Conservation (phyloP, 2,329 filamentous ascomycete species). For the Ophiostoma tasmaniense region DNA sequence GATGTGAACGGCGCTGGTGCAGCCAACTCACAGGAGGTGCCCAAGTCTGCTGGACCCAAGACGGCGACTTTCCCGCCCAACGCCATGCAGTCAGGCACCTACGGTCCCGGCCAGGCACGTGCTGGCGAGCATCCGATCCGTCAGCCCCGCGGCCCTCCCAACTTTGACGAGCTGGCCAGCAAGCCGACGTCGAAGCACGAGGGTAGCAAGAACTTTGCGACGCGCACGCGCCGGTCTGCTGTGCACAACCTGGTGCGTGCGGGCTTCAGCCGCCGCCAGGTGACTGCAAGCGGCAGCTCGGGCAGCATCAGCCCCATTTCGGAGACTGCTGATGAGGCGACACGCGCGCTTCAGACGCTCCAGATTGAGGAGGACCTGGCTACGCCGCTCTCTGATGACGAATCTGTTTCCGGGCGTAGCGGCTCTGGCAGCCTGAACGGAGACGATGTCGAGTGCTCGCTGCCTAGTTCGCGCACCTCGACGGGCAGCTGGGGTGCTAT, state of each 20-base stretch:
- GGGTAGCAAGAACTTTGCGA: constrained; percentile 94
- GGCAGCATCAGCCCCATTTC: constrained; percentile 86
- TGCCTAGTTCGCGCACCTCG: constrained; percentile 67
- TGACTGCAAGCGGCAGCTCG: constrained; percentile 67
- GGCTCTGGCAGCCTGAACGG: constrained; percentile 74
- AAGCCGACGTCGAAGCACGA: constrained; percentile 90
- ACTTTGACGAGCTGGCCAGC: constrained; percentile 78
- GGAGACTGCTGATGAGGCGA: constrained; percentile 53
- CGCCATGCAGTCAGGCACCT: constrained; percentile 65
- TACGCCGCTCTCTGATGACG: constrained; percentile 64
- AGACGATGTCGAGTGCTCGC: constrained; percentile 53
- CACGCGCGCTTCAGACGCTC: background rate
- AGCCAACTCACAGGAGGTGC: constrained; percentile 38
- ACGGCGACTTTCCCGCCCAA: constrained; percentile 72
- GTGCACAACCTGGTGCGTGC: constrained; percentile 87
- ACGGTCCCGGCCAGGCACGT: constrained; percentile 85
- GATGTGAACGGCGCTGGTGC: constrained; percentile 44
- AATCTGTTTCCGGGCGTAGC: constrained; percentile 63
- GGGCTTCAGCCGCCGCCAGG: constrained; percentile 75
- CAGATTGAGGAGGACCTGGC: constrained; percentile 38
- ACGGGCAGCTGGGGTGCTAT: constrained; percentile 71
- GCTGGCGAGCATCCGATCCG: constrained; percentile 90
- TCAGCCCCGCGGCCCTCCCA: constrained; percentile 85
- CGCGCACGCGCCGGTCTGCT: constrained; percentile 83
- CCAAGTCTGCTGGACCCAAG: constrained; percentile 62